Base-by-base conservation (phyloP, 176 grass and related monocot species). In the Aegilops speltoides region DNA sequence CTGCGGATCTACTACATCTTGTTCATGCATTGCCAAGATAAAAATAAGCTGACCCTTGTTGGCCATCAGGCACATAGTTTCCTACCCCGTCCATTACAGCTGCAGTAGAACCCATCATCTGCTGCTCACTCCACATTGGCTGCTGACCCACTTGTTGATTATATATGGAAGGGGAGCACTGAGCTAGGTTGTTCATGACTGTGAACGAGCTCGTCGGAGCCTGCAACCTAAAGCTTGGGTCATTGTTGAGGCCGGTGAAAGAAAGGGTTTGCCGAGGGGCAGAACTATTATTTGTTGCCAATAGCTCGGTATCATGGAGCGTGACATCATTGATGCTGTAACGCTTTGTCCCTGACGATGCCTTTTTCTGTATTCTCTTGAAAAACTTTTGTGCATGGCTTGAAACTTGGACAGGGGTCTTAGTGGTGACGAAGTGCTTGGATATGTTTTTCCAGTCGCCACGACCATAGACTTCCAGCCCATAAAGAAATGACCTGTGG, bases 371-470 rank as follows among this genome's bases (percentile, higher is more conserved):
- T 16, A 63, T 13, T 34, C 33, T 78, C 1, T 17, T 10, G 50
- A 83, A 83, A 64, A 26, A 63, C 52, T 88, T 88, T 1, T 88
- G 86, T n/a, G 86, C 80, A 43, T 83, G 80, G 73, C 46, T 70
- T 13, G 73, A 78, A 3, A 83, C 14, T 11, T 78, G 73, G 34
- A 19, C 3, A 20, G 63, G 43, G 10, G 64, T 78, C 23, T 8
- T 62, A 7, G 73, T 83, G 52, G 20, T 59, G 48, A 83, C 50
- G 0, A 88, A 41, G 22, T 81, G 4, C 25, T 6, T 78, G 73
- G 64, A 77, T 40, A 78, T 78, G 62, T 69, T 52, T 32, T 80
- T 82, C 78, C 70, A 89, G 16, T 81, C 22, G 12, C 78, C 83
- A 0, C 36, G 46, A 0, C 85, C 83, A 5, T 13, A 77, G 28